Percentiles rank a stretch among this genome's conserved stretches.
Conservation (phyloP, 345 rosid genomes). For the Lepidium aucheri region DNA sequence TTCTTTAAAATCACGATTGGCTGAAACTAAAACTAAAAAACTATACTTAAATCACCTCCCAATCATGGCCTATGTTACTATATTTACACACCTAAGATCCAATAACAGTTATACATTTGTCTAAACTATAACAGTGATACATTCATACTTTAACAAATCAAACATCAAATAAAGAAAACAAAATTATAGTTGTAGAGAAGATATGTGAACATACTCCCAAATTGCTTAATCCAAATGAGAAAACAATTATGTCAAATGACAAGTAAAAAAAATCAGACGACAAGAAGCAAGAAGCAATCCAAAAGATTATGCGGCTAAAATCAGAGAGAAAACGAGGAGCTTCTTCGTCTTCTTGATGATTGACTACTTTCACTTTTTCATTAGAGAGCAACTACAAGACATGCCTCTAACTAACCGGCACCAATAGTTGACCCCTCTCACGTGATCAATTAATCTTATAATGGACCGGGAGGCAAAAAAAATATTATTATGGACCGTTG, state of each 20-base stretch:
- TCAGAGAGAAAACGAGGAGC: not conserved
- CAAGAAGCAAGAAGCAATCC: slow-evolving; percentile 1
- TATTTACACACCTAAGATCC: not conserved
- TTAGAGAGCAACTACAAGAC: not conserved
- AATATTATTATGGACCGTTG: not conserved
- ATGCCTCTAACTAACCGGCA: slow-evolving; percentile 15
- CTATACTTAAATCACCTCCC: no score
- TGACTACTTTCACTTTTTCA: not conserved
- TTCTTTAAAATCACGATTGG: no score
- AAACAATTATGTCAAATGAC: not conserved
- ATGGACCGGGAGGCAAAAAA: no score
- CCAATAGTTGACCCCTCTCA: not conserved
- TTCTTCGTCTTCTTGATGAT: not conserved
- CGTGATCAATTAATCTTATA: slow-evolving; percentile 1
- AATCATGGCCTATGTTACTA: no score
- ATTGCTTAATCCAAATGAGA: not conserved
- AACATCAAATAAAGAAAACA: not conserved
- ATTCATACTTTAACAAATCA: not conserved
- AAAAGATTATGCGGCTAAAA: not conserved
- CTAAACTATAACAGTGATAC: no score
- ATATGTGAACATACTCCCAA: not conserved
- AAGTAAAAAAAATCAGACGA: not conserved
- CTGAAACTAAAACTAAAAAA: no score
- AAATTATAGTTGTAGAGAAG: not conserved
- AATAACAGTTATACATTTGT: not conserved